A percentile compares a stretch with the other conserved stretches of the same genome.
These are phyloP conservation scores for Rhodotorula glutinis DNA, from an alignment of 1,284 basidiomycete genomes.

Conservation along the genomic window DNA sequence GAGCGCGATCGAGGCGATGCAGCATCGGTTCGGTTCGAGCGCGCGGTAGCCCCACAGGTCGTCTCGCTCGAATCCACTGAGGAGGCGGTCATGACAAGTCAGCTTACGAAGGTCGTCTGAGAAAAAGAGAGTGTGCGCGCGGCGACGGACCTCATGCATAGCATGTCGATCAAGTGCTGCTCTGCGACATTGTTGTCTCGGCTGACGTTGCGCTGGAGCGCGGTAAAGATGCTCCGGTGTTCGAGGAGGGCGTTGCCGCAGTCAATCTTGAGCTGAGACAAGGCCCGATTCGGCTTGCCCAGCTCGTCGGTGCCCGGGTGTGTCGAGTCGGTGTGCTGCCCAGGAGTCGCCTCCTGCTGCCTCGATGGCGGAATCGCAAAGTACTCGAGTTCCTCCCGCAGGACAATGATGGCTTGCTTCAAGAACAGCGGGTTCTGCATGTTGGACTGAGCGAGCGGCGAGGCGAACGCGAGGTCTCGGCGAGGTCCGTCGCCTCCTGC, in stretches of 20 bases:
- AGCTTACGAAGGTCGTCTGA: neutral
- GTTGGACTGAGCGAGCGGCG: conserved; percentile 52
- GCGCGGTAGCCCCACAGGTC: conserved; percentile 98
- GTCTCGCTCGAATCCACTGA: conserved; percentile 88
- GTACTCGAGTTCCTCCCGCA: conserved; percentile 97
- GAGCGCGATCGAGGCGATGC: conserved; percentile 95
- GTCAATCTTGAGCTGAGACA: conserved; percentile 72
- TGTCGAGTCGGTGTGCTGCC: conserved; percentile 42
- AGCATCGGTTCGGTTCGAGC: conserved; percentile 89
- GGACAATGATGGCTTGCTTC: conserved; percentile 97
- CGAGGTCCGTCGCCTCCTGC: conserved; percentile 50
- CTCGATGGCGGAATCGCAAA: conserved; percentile 79
- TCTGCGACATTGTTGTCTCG: conserved; percentile 99
- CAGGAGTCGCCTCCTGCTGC: conserved; percentile 47
- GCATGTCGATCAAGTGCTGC: conserved; percentile 99
- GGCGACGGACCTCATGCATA: conserved; percentile 86
- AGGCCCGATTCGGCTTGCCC: conserved; percentile 70
- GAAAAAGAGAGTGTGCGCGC: too few relatives aligned
- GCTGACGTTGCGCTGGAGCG: conserved; percentile 95
- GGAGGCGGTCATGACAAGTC: neutral
- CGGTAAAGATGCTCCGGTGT: conserved; percentile 91
- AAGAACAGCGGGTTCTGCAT: conserved; percentile 82
- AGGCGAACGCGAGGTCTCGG: conserved; percentile 45
- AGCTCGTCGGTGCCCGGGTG: conserved; percentile 63
- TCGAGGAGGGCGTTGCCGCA: conserved; percentile 85